Conservation (phyloP, 495 filamentous ascomycete species). For the Trypethelium eluteriae region DNA sequence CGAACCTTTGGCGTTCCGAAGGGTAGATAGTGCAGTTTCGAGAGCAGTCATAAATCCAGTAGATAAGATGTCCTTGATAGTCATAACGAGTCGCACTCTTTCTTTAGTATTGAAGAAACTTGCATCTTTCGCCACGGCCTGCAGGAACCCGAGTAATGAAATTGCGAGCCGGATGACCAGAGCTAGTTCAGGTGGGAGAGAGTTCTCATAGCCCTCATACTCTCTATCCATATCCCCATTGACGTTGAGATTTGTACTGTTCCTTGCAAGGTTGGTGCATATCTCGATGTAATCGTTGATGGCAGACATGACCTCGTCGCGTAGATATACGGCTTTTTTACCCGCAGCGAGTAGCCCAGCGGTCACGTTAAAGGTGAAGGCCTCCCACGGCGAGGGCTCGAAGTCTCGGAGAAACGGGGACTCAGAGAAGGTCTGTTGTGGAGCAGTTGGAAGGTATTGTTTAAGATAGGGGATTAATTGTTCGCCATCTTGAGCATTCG, state of each 20-base stretch:
- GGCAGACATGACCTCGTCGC: conserved; percentile 50
- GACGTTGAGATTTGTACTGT: conserved; percentile 36
- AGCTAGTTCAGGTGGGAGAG: conserved; percentile 28
- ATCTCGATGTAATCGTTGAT: conserved; percentile 55
- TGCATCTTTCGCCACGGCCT: conserved; percentile 65
- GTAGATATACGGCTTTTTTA: conserved; percentile 56
- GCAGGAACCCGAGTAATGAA: conserved; percentile 80
- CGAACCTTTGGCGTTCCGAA: conserved; percentile 52
- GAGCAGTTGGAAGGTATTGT: conserved; percentile 75
- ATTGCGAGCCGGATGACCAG: conserved; percentile 63
- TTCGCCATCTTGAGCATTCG: conserved; percentile 59
- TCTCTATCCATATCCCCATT: conserved; percentile 43
- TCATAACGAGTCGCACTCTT: conserved; percentile 59
- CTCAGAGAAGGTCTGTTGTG: conserved; percentile 63
- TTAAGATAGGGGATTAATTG: conserved; percentile 65
- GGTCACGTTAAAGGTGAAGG: conserved; percentile 68
- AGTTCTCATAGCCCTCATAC: conserved; percentile 51
- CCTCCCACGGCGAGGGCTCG: conserved; percentile 84
- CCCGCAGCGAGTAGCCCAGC: conserved; percentile 73
- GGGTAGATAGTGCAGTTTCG: conserved; percentile 78
- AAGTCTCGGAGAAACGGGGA: conserved; percentile 77
- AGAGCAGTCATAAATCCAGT: conserved; percentile 75
- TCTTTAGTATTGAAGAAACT: conserved; percentile 71
- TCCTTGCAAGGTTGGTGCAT: conserved; percentile 37
- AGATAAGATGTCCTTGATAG: conserved; percentile 63